phyloP scores from a whole-genome alignment of 176 grass and related monocot species.

The Avena insularis region DNA sequence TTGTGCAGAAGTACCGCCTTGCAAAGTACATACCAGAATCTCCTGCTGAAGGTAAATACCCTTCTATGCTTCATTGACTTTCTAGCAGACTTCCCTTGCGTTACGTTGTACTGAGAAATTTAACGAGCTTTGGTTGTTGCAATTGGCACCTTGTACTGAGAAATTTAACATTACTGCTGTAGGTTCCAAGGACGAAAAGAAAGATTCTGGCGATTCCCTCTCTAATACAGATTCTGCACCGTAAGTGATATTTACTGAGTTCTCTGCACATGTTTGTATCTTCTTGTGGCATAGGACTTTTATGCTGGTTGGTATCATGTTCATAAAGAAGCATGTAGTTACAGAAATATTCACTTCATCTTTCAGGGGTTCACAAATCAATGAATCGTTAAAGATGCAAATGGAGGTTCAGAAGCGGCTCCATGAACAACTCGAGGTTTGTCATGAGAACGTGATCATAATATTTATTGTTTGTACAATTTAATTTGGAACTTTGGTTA shows the following conservation, averaged over 20 bases:
- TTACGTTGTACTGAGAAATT: conserved; percentile 3
- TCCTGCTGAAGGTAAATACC: conserved; percentile 74
- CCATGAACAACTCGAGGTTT: conserved; percentile 95
- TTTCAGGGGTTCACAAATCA: conserved; percentile 83
- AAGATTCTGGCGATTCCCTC: conserved; percentile 75
- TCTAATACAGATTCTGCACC: conserved; percentile 77
- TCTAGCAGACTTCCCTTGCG: background rate
- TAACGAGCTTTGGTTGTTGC: conserved; percentile 25
- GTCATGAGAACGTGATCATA: conserved; percentile 11
- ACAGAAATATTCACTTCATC: conserved; percentile 37
- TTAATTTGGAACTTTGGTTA: conserved; percentile 23
- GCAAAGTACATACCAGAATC: conserved; percentile 97
- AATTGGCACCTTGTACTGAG: conserved; percentile 11
- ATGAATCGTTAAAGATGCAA: conserved; percentile 92
- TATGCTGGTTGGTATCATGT: background rate
- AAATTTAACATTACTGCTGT: background rate
- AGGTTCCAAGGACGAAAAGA: conserved; percentile 93
- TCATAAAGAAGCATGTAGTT: background rate
- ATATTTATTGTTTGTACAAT: background rate
- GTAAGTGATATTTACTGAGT: conserved; percentile 62
- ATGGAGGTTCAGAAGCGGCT: conserved; percentile 98
- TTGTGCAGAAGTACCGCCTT: conserved; percentile 90
- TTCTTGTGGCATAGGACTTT: background rate
- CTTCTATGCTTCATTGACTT: conserved; percentile 44
- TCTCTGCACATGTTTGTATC: background rate